Base-by-base conservation (phyloP, 2,329 filamentous ascomycete genomes). In the Aureobasidium sp. region DNA sequence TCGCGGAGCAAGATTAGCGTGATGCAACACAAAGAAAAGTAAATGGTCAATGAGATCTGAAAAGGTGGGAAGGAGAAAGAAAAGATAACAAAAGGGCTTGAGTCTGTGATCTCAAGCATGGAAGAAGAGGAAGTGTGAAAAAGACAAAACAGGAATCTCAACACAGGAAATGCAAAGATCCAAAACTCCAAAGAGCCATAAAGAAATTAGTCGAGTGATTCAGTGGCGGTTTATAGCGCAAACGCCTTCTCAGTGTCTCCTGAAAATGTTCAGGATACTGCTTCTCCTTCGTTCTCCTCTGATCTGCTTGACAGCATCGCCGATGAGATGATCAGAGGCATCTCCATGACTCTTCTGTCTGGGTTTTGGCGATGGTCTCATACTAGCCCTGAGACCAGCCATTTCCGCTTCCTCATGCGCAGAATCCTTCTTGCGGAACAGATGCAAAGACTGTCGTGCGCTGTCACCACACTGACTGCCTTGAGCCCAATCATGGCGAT, bases 401-500 rank as follows among this genome's bases (percentile, higher is more conserved):
- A 55, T 34, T n/a, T 57, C 60, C 3, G 51, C 57, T 3, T 61
- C 39, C 8, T 47, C 51, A 9, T n/a, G 43, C 8, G 43, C 48
- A 20, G 39, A 32, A 37, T 62, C 60, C 26, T 57, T 62, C 3
- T 52, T 39, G 4, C 60, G 29, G 34, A 50, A 48, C 0, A 62
- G 32, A 48, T 57, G 51, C 17, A 62, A 5, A 1, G 60, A 62
- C 26, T 48, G 43, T 17, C 60, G 32, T 15, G 52, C 60, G 37
- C 60, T 62, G 36, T 62, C 60, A 15, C 60, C 60, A 8, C 60
- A 62, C 12, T 65, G 61, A 34, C 59, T 62, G 10, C 52, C 55
- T 24, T 65, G 64, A n/a, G 46, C 41, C 64, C 64, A 65, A 34
- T 65, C 62, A 20, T 63, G 55, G 8, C 64, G 62, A 32, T 65